Percentiles rank a stretch among this genome's conserved stretches.
Evolutionary conservation across 768 basidiomycete genomes (phyloP).

Genomic region (Kwoniella shandongensis): DNA sequence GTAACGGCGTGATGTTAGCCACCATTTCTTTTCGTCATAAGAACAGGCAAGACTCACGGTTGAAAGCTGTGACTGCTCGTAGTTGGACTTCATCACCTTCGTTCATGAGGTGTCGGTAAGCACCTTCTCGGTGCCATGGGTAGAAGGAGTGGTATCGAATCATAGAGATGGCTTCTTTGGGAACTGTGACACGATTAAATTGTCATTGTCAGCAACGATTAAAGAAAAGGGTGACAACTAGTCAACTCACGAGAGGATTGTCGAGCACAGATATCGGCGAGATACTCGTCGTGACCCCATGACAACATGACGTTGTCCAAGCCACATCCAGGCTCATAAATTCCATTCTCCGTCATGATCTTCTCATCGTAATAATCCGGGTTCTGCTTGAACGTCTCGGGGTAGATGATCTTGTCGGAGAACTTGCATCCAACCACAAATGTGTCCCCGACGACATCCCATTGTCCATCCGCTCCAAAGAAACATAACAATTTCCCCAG

Average conservation of each 20-base stretch:
- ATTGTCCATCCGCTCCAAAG: conserved; percentile 69
- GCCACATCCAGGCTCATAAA: conserved; percentile 51
- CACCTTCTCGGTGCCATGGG: conserved; percentile 89
- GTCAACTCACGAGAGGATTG: conserved; percentile 60
- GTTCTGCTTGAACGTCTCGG: conserved; percentile 50
- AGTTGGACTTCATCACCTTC: conserved; percentile 58
- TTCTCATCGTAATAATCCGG: conserved; percentile 49
- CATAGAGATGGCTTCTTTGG: conserved; percentile 81
- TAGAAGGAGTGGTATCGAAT: conserved; percentile 95
- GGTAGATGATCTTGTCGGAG: conserved; percentile 60
- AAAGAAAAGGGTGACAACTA: background rate
- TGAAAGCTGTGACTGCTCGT: conserved; percentile 76
- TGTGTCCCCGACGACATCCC: conserved; percentile 89
- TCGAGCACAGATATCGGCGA: conserved; percentile 78
- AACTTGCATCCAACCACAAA: conserved; percentile 83
- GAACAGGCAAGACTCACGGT: conserved; percentile 56
- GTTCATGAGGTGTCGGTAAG: conserved; percentile 75
- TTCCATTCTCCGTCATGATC: conserved; percentile 46
- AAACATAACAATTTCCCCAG: conserved; percentile 82
- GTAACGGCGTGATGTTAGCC: background rate
- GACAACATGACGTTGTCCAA: conserved; percentile 59
- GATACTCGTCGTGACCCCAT: conserved; percentile 85
- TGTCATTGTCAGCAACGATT: too few relatives aligned
- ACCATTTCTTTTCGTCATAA: background rate
- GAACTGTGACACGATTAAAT: conserved; percentile 56